Conservation (phyloP, 1,284 basidiomycete genomes). For the Retiboletus flavoniger region DNA sequence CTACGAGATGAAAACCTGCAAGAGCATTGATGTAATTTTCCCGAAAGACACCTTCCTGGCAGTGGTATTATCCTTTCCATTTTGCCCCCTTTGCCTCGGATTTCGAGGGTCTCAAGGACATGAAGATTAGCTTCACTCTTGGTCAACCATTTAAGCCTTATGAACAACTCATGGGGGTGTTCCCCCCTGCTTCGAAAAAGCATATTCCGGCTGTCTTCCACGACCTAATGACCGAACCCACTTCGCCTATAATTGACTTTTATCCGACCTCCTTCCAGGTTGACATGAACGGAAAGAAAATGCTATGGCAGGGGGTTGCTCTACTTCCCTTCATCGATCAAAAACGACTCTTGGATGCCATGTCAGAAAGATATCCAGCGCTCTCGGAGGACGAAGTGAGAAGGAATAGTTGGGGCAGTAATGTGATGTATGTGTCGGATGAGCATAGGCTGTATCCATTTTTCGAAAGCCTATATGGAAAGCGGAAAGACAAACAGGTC, state of each 20-base stretch:
- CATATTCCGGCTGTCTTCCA: conserved; percentile 91
- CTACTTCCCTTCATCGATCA: conserved; percentile 96
- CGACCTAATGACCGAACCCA: conserved; percentile 80
- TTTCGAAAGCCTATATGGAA: conserved; percentile 87
- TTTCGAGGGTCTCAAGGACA: conserved; percentile 77
- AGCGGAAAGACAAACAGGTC: conserved; percentile 80
- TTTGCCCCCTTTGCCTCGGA: conserved; percentile 98
- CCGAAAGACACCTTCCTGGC: conserved; percentile 89
- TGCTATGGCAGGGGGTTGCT: conserved; percentile 99
- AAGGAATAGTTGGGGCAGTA: conserved; percentile 85
- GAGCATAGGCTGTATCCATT: conserved; percentile 84
- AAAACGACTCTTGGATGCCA: conserved; percentile 78
- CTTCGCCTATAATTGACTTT: conserved; percentile 95
- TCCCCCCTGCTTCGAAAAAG: conserved; percentile 67
- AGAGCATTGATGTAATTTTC: conserved; percentile 14
- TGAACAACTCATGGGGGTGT: conserved; percentile 98
- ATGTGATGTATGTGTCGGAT: conserved; percentile 84
- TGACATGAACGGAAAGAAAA: conserved; percentile 99
- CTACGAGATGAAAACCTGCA: background rate
- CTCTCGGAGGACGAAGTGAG: conserved; percentile 81
- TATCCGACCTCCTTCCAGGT: conserved; percentile 92
- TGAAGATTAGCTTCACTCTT: conserved; percentile 77
- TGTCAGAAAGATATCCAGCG: conserved; percentile 71
- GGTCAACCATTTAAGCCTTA: conserved; percentile 95
- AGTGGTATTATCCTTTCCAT: conserved; percentile 99